Evolutionary conservation across 805 yeast genomes (phyloP), one percentile per base, ranked within the genome.

Genomic region (Nakazawaea siamensis): DNA sequence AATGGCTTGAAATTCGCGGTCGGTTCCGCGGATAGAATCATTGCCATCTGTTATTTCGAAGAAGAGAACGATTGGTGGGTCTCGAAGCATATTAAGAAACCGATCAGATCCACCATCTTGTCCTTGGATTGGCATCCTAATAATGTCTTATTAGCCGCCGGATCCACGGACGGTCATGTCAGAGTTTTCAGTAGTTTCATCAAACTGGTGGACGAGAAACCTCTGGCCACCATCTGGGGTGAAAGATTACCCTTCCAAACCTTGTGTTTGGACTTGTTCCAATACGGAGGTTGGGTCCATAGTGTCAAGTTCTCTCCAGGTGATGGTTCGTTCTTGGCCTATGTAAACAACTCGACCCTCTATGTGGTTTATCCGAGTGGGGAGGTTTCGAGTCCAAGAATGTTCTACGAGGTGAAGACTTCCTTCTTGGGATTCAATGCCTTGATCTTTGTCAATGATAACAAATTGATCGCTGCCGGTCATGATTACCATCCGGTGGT

Each of bases 41-140:
- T 92, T 58, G 96, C 97, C 8, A 83, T 92, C 33, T 92, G 98
- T 64, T 92, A 88, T 62, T 92, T 82, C 55, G 98, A 92, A 61
- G 82, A 70, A 43, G 96, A 87, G 50, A 92, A 90, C 57, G 95
- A 92, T 56, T 92, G 99, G 99, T 92, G 99, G 99, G 88, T 92
- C 34, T 85, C 97, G 11, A 90, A 90, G 60, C 98, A 90, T 62
- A 81, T 92, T 60, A 88, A 88, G 66, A 86, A 84, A 59, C 95
- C 97, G n/a, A 67, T 92, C 49, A 79, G 80, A 55, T 81, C 95
- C 9, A 86, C 97, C 21, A 71, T 88, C 46, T 68, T 88, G 45
- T 68, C 82, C 30, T 67, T 90, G 37, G 79, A 79, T 44, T 88
- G 98, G 98, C 97, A 92, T 56, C 88, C 86, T 38, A 92, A 92